Evolutionary conservation across 2,329 filamentous ascomycete species (phyloP), one percentile per base, ranked within the genome.

Genomic region (Microsporum audouinii): DNA sequence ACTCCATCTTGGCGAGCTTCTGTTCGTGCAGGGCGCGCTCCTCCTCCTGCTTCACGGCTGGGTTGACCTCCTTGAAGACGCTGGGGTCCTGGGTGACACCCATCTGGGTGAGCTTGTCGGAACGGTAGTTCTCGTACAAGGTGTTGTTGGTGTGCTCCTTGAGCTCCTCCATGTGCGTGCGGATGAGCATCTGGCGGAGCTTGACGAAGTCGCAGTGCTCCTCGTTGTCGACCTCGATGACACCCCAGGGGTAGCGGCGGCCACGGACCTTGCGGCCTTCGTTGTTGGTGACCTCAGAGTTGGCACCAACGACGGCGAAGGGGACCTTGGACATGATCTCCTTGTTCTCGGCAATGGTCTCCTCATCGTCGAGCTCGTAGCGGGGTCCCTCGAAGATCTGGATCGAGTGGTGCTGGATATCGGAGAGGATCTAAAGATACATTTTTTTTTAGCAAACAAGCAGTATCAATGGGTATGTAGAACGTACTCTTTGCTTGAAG

Each of bases 1-100:
- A 86, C 79, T 99, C 94, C 94, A 99, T 99, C 89, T 99, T 99
- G 77, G 92, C 90, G 70, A 99, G 89, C 83, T 99, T 99, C 83
- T 96, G 91, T 80, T 99, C 94, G 83, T 99, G 94, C 69, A 99
- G 83, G 66, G 89, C 87, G 71, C 94, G 90, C 82, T 99, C 94
- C 80, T 99, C 94, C 77, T 99, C 94, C 79, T 99, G 94, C 87
- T 99, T 99, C 79, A 97, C 94, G 55, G 94, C 92, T 65, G 94
- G 94, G 84, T 99, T 99, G 83, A 99, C 91, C 86, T 99, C 94
- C 85, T 99, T 99, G 89, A 99, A 99, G 69, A 99, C 94, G 75
- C 89, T 96, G 69, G 91, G 91, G 79, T 99, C 94, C 77, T 99
- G 94, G 67, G 92, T 91, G 69, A 99, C 92, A 75, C 94, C 94